A percentile compares a stretch with the other conserved stretches of the same genome.
These are phyloP conservation scores for Termitomyces sp. DNA, from an alignment of 768 basidiomycete genomes.

Conservation along the genomic window DNA sequence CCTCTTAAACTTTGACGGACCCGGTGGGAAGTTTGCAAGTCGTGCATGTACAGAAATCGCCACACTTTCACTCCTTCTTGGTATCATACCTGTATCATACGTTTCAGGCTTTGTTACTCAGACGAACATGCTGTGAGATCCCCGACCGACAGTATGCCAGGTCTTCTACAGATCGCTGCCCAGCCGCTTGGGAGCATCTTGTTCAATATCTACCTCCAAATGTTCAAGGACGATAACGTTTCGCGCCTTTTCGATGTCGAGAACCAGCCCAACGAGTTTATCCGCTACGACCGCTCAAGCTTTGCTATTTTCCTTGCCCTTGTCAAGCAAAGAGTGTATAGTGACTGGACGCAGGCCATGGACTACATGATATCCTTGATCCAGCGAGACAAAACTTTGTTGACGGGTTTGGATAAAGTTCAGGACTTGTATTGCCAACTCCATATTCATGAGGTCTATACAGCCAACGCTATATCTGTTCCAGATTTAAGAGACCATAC, in stretches of 20 bases:
- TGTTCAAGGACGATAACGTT: constrained; percentile 39
- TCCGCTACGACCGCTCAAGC: constrained; percentile 44
- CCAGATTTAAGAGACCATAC: not conserved
- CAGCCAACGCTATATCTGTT: constrained; percentile 17
- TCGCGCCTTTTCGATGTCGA: not conserved
- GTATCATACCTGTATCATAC: constrained; percentile 34
- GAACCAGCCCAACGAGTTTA: constrained; percentile 6
- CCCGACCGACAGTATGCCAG: not conserved
- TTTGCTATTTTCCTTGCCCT: constrained; percentile 41
- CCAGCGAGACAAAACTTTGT: constrained; percentile 15
- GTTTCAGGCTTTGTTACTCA: constrained; percentile 34
- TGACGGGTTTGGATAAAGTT: constrained; percentile 25
- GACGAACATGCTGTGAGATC: constrained; percentile 28
- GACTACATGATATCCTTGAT: constrained; percentile 23
- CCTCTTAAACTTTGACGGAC: constrained; percentile 23
- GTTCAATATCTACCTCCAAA: constrained; percentile 34
- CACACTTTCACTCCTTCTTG: constrained; percentile 36
- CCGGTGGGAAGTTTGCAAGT: constrained; percentile 24
- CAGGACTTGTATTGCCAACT: constrained; percentile 46
- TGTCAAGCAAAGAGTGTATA: constrained; percentile 29
- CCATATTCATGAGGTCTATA: constrained; percentile 34
- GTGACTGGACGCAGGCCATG: constrained; percentile 42
- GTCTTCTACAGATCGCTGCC: constrained; percentile 9
- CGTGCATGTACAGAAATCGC: constrained; percentile 33
- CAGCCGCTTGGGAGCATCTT: constrained; percentile 31